Conservation (phyloP, 306 rosid genomes). For the Sicyos edulis region DNA sequence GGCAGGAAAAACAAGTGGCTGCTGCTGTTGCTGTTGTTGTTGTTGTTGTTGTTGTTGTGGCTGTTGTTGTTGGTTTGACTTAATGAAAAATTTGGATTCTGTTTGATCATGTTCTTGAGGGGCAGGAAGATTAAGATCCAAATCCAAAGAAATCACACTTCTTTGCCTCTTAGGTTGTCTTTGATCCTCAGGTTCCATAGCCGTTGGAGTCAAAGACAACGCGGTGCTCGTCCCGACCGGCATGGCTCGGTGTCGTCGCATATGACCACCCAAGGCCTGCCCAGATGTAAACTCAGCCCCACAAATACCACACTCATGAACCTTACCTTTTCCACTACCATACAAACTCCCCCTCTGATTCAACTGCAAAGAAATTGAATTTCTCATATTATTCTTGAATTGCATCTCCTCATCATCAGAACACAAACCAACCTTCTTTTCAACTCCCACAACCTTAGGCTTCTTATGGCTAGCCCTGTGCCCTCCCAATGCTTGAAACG, state of each 20-base stretch:
- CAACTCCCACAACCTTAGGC: slow-evolving; percentile 33
- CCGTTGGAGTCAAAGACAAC: slow-evolving; percentile 46
- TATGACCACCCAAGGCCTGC: slow-evolving; percentile 91
- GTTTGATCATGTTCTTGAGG: slow-evolving; percentile 72
- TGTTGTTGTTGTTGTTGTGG: slow-evolving; percentile 32
- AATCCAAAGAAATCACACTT: slow-evolving; percentile 54
- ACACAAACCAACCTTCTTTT: slow-evolving; percentile 19
- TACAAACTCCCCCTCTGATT: slow-evolving; percentile 36
- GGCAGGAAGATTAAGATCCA: slow-evolving; percentile 99
- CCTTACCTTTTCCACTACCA: slow-evolving; percentile 29
- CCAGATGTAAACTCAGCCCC: slow-evolving; percentile 91
- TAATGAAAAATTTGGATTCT: slow-evolving; percentile 54
- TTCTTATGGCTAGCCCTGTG: slow-evolving; percentile 94
- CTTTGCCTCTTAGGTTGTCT: slow-evolving; percentile 42
- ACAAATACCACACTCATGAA: slow-evolving; percentile 86
- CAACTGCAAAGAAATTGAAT: slow-evolving; percentile 45
- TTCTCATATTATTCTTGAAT: slow-evolving; percentile 14
- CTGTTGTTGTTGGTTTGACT: slow-evolving; percentile 30
- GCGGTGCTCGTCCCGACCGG: slow-evolving; percentile 35
- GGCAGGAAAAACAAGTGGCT: slow-evolving; percentile 43
- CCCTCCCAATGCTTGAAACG: slow-evolving; percentile 88
- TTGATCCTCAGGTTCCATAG: slow-evolving; percentile 32
- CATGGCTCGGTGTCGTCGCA: slow-evolving; percentile 71
- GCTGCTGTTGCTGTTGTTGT: slow-evolving; percentile 27
- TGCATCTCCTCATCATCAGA: slow-evolving; percentile 26